Evolutionary conservation across 2,329 filamentous ascomycete genomes (phyloP).

Genomic region (Monosporascus sp.): DNA sequence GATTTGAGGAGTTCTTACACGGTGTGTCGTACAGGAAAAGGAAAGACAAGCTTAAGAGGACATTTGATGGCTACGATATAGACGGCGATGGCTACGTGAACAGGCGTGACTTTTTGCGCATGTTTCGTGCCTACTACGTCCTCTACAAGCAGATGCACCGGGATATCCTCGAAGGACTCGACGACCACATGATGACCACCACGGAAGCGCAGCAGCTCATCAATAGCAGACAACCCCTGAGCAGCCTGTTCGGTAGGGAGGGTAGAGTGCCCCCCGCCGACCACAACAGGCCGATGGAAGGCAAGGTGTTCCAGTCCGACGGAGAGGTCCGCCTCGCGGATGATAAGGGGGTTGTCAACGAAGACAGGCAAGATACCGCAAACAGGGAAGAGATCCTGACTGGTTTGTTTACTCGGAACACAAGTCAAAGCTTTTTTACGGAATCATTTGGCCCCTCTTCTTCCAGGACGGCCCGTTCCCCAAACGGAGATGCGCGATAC

Average conservation of each 20-base stretch:
- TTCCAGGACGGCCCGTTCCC: constrained; percentile 19
- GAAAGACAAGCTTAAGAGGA: constrained; percentile 64
- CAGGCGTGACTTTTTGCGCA: constrained; percentile 79
- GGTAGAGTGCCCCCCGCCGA: constrained; percentile 62
- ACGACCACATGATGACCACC: constrained; percentile 72
- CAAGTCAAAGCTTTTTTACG: constrained; percentile 26
- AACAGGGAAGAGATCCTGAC: constrained; percentile 57
- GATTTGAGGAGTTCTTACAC: constrained; percentile 85
- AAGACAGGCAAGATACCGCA: constrained; percentile 55
- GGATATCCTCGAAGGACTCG: constrained; percentile 72
- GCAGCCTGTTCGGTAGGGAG: constrained; percentile 68
- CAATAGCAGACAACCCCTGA: constrained; percentile 68
- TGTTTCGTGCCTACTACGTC: constrained; percentile 89
- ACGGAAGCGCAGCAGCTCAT: constrained; percentile 73
- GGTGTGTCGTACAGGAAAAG: constrained; percentile 68
- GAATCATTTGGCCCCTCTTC: constrained; percentile 25
- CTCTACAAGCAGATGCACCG: constrained; percentile 85
- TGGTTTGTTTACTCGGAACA: constrained; percentile 38
- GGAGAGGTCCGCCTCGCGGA: constrained; percentile 62
- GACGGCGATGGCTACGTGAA: constrained; percentile 82
- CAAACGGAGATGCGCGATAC: constrained; percentile 21
- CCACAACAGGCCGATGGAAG: constrained; percentile 55
- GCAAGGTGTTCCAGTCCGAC: constrained; percentile 58
- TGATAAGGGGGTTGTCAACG: constrained; percentile 52
- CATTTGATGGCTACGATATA: constrained; percentile 88